Base-by-base conservation (phyloP, 208 protist genomes). In the Leishmania amazonensis region DNA sequence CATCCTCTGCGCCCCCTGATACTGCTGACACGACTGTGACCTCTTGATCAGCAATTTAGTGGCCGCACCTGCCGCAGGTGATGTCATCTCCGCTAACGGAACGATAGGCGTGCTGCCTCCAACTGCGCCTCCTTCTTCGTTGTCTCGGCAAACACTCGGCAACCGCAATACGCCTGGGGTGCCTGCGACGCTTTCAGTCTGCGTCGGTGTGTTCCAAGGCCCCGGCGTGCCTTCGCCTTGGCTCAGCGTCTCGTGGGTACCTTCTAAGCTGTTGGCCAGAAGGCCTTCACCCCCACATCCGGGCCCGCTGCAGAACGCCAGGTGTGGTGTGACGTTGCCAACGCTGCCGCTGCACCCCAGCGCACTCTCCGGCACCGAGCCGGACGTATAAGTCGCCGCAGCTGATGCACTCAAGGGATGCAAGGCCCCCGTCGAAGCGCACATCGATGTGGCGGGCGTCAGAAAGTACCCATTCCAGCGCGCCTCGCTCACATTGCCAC, bases 11-110 rank as follows among this genome's bases (percentile, higher is more conserved):
- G 71, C 67, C 57, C 58, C 17, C 47, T 72, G 58, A 35, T 51
- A 82, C 58, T 77, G 79, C 58, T 77, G 79, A 62, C 70, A 72
- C 71, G 49, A 40, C 70, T 82, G 74, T n/a, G 72, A 78, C 15
- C 45, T 4, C 38, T 35, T 76, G 28, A 71, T 47, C 68, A 65
- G 47, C 57, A 53, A 62, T 9, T 45, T 45, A 9, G 53, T 4
- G 68, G 35, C 78, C 11, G 54, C 70, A 54, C 11, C 78, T 19
- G 54, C 70, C 8, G 76, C 45, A 19, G 49, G 15, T 3, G 40
- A 8, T 31, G 67, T n/a, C 11, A 40, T 49, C 35, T 9, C 67
- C 40, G 21, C 40, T 42, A 73, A n/a, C 40, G 40, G 17, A n/a
- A 5, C 31, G 67, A 73, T 73, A n/a, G 67, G 40, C 9, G 67